Evolutionary conservation across 1,284 basidiomycete species (phyloP).

Genomic region (Wolfiporia cocos): DNA sequence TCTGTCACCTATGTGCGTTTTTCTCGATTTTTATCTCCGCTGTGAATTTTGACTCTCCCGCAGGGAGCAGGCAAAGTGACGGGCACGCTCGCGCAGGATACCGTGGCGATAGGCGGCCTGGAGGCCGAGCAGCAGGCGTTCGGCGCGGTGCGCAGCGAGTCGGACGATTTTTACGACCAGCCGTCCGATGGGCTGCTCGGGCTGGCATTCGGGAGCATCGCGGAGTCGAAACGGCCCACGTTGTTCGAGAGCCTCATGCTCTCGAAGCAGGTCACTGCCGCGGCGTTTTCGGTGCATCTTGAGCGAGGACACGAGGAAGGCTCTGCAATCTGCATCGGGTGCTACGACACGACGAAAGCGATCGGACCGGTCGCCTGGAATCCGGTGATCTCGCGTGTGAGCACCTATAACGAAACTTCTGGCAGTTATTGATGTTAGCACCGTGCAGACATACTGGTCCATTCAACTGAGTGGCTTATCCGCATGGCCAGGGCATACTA

Average conservation of each 20-base stretch:
- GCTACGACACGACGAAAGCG: slow-evolving; percentile 45
- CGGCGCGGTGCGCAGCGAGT: slow-evolving; percentile 36
- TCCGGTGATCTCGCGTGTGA: slow-evolving; percentile 42
- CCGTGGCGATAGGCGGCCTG: slow-evolving; percentile 40
- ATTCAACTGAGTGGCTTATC: slow-evolving; percentile 37
- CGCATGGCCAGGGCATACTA: slow-evolving; percentile 22
- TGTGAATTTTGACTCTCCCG: slow-evolving; percentile 4
- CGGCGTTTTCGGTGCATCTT: slow-evolving; percentile 54
- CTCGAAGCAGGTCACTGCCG: slow-evolving; percentile 33
- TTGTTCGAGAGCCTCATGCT: slow-evolving; percentile 58
- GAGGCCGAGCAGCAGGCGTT: slow-evolving; percentile 41
- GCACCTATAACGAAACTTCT: slow-evolving; percentile 1
- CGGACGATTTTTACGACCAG: slow-evolving; percentile 35
- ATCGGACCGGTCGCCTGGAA: slow-evolving; percentile 43
- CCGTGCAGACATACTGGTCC: slow-evolving; percentile 51
- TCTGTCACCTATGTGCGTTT: slow-evolving; percentile 50
- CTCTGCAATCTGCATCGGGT: slow-evolving; percentile 57
- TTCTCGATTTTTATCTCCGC: slow-evolving; percentile 14
- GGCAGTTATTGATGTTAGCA: not conserved
- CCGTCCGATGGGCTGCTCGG: slow-evolving; percentile 53
- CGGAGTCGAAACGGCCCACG: slow-evolving; percentile 38
- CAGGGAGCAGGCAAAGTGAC: slow-evolving; percentile 45
- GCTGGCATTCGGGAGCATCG: slow-evolving; percentile 51
- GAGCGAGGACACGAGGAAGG: slow-evolving; percentile 38
- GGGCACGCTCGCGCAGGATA: slow-evolving; percentile 42